These are phyloP conservation scores for Coprinopsis sp. DNA, from an alignment of 768 basidiomycete species.

Conservation along the genomic window DNA sequence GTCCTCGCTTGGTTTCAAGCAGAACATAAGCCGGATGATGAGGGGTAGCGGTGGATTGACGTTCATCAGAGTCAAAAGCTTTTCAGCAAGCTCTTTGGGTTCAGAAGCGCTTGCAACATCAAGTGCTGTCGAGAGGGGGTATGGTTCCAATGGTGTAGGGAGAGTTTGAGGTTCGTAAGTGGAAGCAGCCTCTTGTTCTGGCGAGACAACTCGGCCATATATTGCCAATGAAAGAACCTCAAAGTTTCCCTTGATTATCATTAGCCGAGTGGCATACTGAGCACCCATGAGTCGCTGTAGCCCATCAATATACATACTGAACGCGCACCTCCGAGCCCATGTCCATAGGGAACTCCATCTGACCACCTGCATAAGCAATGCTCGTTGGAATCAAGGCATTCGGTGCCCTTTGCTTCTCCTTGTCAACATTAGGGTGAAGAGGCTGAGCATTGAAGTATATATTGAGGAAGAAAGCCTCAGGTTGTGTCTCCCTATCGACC, in stretches of 20 bases:
- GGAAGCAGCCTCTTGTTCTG: slow-evolving; percentile 33
- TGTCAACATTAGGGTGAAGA: slow-evolving; percentile 36
- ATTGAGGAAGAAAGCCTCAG: slow-evolving; percentile 68
- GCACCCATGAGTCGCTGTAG: background rate
- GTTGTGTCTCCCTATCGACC: slow-evolving; percentile 56
- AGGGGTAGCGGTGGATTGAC: slow-evolving; percentile 59
- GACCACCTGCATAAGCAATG: slow-evolving; percentile 67
- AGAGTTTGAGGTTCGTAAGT: slow-evolving; percentile 41
- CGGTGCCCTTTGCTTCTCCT: slow-evolving; percentile 57
- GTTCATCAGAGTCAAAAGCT: slow-evolving; percentile 58
- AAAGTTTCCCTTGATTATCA: slow-evolving; percentile 79
- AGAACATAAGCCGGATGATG: slow-evolving; percentile 70
- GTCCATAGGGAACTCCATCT: slow-evolving; percentile 60
- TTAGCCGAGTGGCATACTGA: slow-evolving; percentile 69
- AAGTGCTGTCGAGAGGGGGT: slow-evolving; percentile 44
- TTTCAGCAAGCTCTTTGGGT: slow-evolving; percentile 57
- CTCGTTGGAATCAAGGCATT: slow-evolving; percentile 71
- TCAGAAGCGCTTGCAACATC: slow-evolving; percentile 59
- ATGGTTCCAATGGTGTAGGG: slow-evolving; percentile 26
- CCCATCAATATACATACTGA: background rate
- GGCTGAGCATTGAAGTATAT: slow-evolving; percentile 72
- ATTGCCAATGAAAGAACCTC: slow-evolving; percentile 60
- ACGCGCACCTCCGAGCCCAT: slow-evolving; percentile 63
- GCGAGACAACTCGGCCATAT: slow-evolving; percentile 48
- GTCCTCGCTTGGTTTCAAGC: slow-evolving; percentile 71